Base-by-base conservation (phyloP, 2,329 filamentous ascomycete species). In the Aspergillus awamori region DNA sequence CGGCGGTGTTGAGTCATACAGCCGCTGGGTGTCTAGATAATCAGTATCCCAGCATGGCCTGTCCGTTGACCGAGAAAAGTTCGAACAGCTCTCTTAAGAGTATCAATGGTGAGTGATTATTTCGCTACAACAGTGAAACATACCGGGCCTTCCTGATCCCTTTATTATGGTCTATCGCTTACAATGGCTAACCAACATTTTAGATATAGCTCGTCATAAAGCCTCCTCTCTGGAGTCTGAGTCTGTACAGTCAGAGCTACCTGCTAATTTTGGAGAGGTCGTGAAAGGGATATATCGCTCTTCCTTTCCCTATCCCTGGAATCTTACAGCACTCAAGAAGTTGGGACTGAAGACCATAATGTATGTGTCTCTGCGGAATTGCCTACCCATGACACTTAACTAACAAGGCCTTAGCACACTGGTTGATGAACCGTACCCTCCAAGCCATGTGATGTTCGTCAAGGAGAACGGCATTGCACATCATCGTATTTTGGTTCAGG, bases 261-360 rank as follows among this genome's bases (percentile, higher is more conserved):
- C 91, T 1, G 70, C 79, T 65, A 97, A 97, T 72, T 97, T 94
- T 76, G 91, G 89, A 17, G 79, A 87, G 28, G 89, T 97, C 20
- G 79, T 89, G 20, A 85, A 87, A 6, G 88, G 89, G 8, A 82
- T 97, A 28, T 97, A 92, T 74, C 86, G 93, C 56, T 94, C 91
- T 76, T 89, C 89, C 66, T 97, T 93, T 72, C 93, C 93, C 2
- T 81, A 87, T 63, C 76, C 83, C 5, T 83, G 88, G 59, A 89
- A 96, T 70, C 89, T 90, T 65, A 81, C 81, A 3, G 94, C 90
- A 70, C 79, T 97, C 58, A 80, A 84, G 68, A 81, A 80, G 26
- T 81, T 96, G 53, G 81, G 85, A 10, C 80, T 97, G 63, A 93
- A 91, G 79, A 94, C 90, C 15, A 88, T 97, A 60, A 82, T 97